Percentiles rank a stretch among this genome's conserved stretches.
phyloP scores from a whole-genome alignment of 805 yeast species.

The Metschnikowia anglica region DNA sequence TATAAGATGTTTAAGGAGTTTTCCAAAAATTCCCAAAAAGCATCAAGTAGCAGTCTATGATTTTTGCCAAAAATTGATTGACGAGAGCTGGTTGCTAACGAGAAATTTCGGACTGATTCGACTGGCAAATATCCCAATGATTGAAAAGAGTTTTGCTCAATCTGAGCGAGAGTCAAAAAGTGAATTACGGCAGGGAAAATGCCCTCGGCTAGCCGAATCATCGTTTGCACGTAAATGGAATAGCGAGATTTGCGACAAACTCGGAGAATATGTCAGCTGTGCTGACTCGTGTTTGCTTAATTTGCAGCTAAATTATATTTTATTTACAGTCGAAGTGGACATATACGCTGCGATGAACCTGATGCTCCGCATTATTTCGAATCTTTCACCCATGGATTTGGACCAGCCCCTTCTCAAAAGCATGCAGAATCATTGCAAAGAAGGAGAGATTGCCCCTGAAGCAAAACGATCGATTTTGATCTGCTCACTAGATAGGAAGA shows the following conservation, averaged over 20 bases:
- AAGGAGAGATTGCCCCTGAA: conserved; percentile 1
- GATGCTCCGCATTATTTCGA: conserved; percentile 2
- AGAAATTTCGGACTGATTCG: conserved; percentile 21
- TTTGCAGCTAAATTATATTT: conserved; percentile 37
- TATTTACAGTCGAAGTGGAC: conserved; percentile 36
- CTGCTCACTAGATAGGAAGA: conserved; percentile 39
- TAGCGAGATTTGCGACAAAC: conserved; percentile 25
- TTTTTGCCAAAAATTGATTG: conserved; percentile 23
- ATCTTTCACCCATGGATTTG: background rate
- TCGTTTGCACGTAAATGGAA: conserved; percentile 35
- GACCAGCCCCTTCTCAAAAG: background rate
- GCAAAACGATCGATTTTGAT: conserved; percentile 22
- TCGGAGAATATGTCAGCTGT: conserved; percentile 27
- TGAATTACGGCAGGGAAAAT: background rate
- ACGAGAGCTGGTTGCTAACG: conserved; percentile 23
- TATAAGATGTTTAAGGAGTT: conserved; percentile 9
- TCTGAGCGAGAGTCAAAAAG: background rate
- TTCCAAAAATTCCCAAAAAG: conserved; percentile 12
- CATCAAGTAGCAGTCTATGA: conserved; percentile 22
- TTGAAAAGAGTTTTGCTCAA: conserved; percentile 6
- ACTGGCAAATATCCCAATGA: conserved; percentile 14
- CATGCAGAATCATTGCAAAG: background rate
- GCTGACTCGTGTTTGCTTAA: conserved; percentile 32
- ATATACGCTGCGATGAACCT: conserved; percentile 25
- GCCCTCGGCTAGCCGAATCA: conserved; percentile 9